Evolutionary conservation across 2,329 filamentous ascomycete species (phyloP), one percentile per base, ranked within the genome.

Genomic region (Scolecobasidium constrictum): DNA sequence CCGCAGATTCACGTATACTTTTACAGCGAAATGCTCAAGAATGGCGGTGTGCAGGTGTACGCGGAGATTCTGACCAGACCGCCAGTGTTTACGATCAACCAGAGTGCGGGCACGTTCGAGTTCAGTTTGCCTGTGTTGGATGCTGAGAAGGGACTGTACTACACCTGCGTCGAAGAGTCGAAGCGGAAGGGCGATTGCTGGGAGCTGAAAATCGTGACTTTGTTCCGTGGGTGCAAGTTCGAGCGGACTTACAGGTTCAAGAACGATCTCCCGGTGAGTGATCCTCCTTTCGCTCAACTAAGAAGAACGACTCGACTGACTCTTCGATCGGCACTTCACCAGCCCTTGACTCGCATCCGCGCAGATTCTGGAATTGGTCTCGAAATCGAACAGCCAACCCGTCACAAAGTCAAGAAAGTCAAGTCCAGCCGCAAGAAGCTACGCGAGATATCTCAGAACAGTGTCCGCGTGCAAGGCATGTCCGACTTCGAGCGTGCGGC

Each of bases 401-500:
- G 35, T 20, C 18, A 20, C 11, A 12, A 20, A 19, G 19, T 37
- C 17, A 20, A 37, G 11, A 37, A 31, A 31, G 2, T 37, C 17
- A 12, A 20, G n/a, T 37, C 12, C 35, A 37, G 19, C 19, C 23
- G 13, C 17, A 33, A 6, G 16, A 33, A 18, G 22, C 23, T 34
- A 18, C 26, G 37, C 17, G 37, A 39, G 12, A 21, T 39, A 9
- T 39, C 37, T 12, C 20, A n/a, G 12, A 39, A 39, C 20, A 39
- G 37, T 17, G 20, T 7, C 16, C 37, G 37, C 13, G 37, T 39
- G 12, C 37, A 39, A n/a, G 37, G 17, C 6, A 15, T 17, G 7
- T 12, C 12, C 11, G 34, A 36, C 34, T 18, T 36, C 9, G 34
- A 36, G 16, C 34, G 34, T 12, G 34, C 12, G 11, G 34, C 34